Conservation (phyloP, 2,329 filamentous ascomycete genomes). For the Onygenales sp. region DNA sequence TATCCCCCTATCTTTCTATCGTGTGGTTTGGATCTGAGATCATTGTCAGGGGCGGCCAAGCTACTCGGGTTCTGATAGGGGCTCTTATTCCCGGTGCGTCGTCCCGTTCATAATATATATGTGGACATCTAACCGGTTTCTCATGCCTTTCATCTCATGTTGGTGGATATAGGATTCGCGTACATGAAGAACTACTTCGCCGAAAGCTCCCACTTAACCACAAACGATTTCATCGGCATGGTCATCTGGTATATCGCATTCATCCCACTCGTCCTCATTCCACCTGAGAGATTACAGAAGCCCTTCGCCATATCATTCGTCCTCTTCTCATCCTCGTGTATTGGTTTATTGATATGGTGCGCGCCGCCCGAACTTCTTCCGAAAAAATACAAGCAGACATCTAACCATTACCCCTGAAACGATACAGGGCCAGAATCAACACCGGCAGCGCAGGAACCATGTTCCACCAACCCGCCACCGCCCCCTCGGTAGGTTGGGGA, state of each 20-base stretch:
- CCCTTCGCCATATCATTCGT: conserved; percentile 17
- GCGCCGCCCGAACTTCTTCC: background rate
- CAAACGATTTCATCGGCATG: conserved; percentile 18
- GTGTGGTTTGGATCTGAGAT: background rate
- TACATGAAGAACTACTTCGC: conserved; percentile 18
- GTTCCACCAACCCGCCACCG: conserved; percentile 11
- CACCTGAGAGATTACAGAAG: conserved; percentile 15
- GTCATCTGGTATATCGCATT: conserved; percentile 17
- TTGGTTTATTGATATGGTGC: conserved; percentile 14
- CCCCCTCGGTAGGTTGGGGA: conserved; percentile 13
- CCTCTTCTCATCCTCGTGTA: conserved; percentile 13
- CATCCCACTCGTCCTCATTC: conserved; percentile 14
- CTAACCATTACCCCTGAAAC: background rate
- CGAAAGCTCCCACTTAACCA: conserved; percentile 15
- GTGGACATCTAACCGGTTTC: background rate
- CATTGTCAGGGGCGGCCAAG: conserved; percentile 14
- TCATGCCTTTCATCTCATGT: background rate
- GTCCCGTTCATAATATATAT: background rate
- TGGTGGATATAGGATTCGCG: background rate
- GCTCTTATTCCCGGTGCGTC: conserved; percentile 11
- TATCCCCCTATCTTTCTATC: background rate
- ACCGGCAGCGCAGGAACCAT: conserved; percentile 13
- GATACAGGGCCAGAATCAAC: conserved; percentile 11
- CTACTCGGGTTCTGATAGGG: conserved; percentile 14
- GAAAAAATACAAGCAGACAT: background rate